phyloP scores from a whole-genome alignment of 2,329 filamentous ascomycete species.

The Aureobasidium sp. region DNA sequence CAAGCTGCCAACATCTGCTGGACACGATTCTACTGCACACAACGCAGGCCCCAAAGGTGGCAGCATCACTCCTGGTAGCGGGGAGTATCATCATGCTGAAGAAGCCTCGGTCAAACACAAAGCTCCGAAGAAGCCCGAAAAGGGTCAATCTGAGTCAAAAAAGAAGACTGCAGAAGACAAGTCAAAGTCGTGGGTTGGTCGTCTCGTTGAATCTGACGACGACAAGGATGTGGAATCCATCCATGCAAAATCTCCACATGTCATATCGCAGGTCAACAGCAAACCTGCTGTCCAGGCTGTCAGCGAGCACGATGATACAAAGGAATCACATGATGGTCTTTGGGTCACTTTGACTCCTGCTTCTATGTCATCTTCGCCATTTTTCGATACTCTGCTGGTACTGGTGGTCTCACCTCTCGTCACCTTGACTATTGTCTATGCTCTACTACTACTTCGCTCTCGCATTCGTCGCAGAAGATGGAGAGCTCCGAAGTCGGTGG shows the following conservation, averaged over 20 bases:
- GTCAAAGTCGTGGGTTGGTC: constrained; percentile 1
- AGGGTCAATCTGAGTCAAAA: constrained; percentile 10
- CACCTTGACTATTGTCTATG: constrained; percentile 87
- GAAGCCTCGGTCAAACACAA: constrained; percentile 7
- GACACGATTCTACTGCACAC: constrained; percentile 26
- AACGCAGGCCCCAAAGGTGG: constrained; percentile 50
- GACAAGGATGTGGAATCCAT: not conserved
- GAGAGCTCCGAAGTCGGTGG: constrained; percentile 95
- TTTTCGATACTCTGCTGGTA: constrained; percentile 93
- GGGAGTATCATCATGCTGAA: constrained; percentile 51
- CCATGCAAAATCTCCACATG: not conserved
- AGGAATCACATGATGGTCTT: constrained; percentile 59
- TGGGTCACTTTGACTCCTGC: constrained; percentile 97
- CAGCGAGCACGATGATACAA: constrained; percentile 7
- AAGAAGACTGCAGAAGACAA: not conserved
- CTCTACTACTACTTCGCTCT: constrained; percentile 76
- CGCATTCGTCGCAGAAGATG: constrained; percentile 83
- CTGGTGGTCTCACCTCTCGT: constrained; percentile 91
- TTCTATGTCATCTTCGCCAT: constrained; percentile 78
- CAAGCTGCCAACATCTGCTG: constrained; percentile 25
- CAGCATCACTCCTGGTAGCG: constrained; percentile 65
- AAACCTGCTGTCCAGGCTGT: not conserved
- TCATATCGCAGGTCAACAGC: constrained; percentile 2
- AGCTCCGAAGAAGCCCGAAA: constrained; percentile 19
- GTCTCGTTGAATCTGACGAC: not conserved